phyloP scores from a whole-genome alignment of 306 rosid genomes.

The Glycine soja region DNA sequence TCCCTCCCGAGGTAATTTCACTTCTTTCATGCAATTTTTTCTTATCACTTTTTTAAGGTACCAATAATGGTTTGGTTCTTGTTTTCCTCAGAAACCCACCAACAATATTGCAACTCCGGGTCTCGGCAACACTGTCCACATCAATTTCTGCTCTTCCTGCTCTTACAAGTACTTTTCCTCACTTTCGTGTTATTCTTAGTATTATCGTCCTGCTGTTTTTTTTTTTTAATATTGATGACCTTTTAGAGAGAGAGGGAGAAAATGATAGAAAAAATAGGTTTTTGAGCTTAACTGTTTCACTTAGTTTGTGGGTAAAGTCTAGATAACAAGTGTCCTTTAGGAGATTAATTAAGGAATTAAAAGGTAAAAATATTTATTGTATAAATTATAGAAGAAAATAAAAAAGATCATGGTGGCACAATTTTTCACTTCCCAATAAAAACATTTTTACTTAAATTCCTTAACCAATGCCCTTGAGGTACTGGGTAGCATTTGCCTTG shows the following conservation, averaged over 20 bases:
- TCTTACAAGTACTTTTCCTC: constrained; percentile 57
- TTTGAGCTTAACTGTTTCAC: not conserved
- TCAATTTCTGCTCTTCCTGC: constrained; percentile 77
- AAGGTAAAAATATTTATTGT: too few species aligned
- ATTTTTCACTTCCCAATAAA: too few species aligned
- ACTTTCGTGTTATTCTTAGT: not conserved
- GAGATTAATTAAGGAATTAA: too few species aligned
- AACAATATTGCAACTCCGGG: constrained; percentile 54
- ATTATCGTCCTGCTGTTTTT: not conserved
- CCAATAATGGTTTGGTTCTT: constrained; percentile 5
- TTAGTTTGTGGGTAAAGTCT: not conserved
- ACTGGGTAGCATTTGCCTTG: too few species aligned
- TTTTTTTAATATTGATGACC: not conserved
- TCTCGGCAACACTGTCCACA: constrained; percentile 64
- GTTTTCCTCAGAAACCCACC: constrained; percentile 53
- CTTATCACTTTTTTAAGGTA: not conserved
- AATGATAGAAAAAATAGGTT: not conserved
- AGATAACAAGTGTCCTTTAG: too few species aligned
- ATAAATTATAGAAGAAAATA: too few species aligned
- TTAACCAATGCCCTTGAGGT: too few species aligned
- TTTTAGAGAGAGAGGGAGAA: not conserved
- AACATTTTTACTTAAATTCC: too few species aligned
- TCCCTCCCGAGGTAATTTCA: constrained; percentile 45
- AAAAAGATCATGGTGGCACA: too few species aligned
- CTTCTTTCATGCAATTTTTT: constrained; percentile 11